Evolutionary conservation across 352 stramenopile species (phyloP).

Genomic region (Phytopythium vexans): DNA sequence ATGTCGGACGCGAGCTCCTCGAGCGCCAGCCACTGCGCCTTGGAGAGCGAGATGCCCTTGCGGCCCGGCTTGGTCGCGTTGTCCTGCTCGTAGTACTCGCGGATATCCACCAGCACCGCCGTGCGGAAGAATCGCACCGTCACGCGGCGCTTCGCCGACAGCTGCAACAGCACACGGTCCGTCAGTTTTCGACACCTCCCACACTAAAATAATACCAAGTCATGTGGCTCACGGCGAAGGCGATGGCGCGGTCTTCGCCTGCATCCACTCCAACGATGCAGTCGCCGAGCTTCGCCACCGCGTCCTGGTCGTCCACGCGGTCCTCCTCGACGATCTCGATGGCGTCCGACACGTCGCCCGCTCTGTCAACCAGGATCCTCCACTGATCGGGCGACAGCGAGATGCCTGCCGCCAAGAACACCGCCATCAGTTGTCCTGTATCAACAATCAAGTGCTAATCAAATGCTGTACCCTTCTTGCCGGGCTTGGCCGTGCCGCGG

Average conservation of each 20-base stretch:
- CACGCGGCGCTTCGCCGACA: conserved; percentile 51
- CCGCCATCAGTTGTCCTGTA: neutral
- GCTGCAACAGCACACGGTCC: conserved; percentile 18
- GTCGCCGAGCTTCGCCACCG: conserved; percentile 22
- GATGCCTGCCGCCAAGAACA: conserved; percentile 37
- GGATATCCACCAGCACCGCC: conserved; percentile 53
- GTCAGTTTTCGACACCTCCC: neutral
- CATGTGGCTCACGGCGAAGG: conserved; percentile 49
- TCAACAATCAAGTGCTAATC: neutral
- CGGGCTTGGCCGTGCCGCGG: conserved; percentile 51
- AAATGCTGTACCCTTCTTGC: conserved; percentile 60
- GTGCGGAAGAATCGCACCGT: conserved; percentile 49
- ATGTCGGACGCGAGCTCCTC: conserved; percentile 28
- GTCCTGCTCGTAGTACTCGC: conserved; percentile 73
- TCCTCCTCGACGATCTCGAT: conserved; percentile 48
- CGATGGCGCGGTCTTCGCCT: conserved; percentile 39
- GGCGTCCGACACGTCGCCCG: conserved; percentile 33
- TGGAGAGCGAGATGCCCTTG: conserved; percentile 75
- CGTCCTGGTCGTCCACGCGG: conserved; percentile 20
- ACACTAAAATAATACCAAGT: no score
- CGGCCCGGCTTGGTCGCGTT: conserved; percentile 58
- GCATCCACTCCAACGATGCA: conserved; percentile 26
- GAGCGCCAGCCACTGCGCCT: conserved; percentile 58
- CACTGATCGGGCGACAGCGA: conserved; percentile 57
- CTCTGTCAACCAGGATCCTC: conserved; percentile 37